phyloP scores from a whole-genome alignment of 257 asterid species.

The Agastache rugosa region DNA sequence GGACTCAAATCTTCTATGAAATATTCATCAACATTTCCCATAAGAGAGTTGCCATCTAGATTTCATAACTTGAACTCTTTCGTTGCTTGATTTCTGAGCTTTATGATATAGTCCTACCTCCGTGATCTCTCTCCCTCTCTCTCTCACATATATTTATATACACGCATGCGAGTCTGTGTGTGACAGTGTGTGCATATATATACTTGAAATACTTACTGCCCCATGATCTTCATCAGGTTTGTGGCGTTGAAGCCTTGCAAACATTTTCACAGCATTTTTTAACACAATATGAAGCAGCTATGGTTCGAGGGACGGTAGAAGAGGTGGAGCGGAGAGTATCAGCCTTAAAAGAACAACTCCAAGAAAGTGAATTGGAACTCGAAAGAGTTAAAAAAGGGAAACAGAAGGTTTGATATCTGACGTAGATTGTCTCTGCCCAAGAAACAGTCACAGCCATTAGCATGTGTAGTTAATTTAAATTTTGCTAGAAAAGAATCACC shows the following conservation, averaged over 20 bases:
- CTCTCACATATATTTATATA: neutral
- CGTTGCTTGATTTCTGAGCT: neutral
- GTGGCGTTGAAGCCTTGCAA: slow-evolving; percentile 82
- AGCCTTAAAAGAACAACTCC: slow-evolving; percentile 57
- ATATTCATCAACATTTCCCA: neutral
- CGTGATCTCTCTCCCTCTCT: neutral
- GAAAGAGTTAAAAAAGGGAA: slow-evolving; percentile 71
- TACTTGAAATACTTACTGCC: neutral
- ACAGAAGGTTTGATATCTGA: slow-evolving; percentile 54
- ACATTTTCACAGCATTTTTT: slow-evolving; percentile 62
- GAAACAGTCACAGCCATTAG: slow-evolving; percentile 12
- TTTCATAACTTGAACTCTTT: neutral
- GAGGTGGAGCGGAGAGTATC: slow-evolving; percentile 73
- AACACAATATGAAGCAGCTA: slow-evolving; percentile 65
- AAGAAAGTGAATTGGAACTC: slow-evolving; percentile 69
- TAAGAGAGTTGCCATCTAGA: too few species aligned
- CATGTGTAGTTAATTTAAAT: slow-evolving; percentile 32
- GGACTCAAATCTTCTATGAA: neutral
- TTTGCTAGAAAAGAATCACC: slow-evolving; percentile 22
- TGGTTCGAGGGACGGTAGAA: slow-evolving; percentile 64
- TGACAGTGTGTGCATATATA: neutral
- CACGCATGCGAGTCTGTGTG: neutral
- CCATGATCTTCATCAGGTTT: slow-evolving; percentile 53
- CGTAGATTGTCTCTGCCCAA: neutral
- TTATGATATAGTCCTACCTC: neutral